Conservation (phyloP, 2,329 filamentous ascomycete genomes). For the Aspergillus terreus region DNA sequence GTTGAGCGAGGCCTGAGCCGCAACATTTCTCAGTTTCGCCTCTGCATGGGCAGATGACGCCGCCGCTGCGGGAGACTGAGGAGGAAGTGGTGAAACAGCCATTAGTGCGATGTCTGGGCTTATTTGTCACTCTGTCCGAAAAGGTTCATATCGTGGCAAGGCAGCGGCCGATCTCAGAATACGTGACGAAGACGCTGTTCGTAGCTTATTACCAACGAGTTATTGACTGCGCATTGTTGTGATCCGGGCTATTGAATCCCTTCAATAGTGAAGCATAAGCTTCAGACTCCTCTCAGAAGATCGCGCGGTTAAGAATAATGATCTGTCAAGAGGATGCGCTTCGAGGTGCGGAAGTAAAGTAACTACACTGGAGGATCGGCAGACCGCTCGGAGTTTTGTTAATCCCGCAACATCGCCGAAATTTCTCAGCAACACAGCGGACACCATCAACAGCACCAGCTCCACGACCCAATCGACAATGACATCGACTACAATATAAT, state of each 20-base stretch:
- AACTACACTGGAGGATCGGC: no score
- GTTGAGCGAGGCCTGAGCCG: constrained; percentile 25
- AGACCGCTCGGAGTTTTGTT: constrained; percentile 26
- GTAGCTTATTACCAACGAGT: no score
- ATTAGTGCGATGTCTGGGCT: constrained; percentile 16
- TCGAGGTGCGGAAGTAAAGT: no score
- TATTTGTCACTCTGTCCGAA: background rate
- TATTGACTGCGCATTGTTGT: no score
- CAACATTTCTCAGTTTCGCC: constrained; percentile 31
- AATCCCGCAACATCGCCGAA: constrained; percentile 27
- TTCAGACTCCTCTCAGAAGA: no score
- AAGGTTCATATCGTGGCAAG: background rate
- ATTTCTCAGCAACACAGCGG: constrained; percentile 19
- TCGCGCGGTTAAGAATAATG: no score
- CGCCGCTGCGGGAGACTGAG: constrained; percentile 34
- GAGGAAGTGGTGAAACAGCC: constrained; percentile 42
- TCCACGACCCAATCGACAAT: background rate
- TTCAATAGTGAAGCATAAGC: no score
- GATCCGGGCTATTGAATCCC: no score
- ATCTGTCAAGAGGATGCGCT: no score
- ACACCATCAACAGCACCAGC: background rate
- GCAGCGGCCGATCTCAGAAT: no score
- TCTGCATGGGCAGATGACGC: constrained; percentile 30
- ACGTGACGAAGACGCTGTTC: no score
- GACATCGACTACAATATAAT: background rate